These are phyloP conservation scores for Ogataea philodendri DNA, from an alignment of 805 yeast species.

Conservation along the genomic window DNA sequence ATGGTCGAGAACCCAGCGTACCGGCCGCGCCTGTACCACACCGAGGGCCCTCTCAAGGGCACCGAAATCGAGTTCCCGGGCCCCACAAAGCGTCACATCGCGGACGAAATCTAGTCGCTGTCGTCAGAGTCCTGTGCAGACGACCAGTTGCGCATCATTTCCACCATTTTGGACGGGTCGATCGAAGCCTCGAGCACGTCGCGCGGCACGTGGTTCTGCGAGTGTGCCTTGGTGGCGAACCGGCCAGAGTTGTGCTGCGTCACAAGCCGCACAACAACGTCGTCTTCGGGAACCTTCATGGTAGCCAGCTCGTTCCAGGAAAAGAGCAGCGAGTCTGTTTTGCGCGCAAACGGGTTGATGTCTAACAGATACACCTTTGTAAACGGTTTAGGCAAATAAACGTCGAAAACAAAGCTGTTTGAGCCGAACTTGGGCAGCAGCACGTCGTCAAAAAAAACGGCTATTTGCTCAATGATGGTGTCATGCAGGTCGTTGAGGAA, in stretches of 20 bases:
- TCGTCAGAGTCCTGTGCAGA: constrained; percentile 19
- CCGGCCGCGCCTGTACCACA: constrained; percentile 46
- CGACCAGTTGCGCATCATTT: constrained; percentile 60
- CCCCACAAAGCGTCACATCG: constrained; percentile 22
- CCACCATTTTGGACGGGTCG: constrained; percentile 67
- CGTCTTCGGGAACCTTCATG: constrained; percentile 33
- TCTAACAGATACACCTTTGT: constrained; percentile 69
- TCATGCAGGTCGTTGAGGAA: constrained; percentile 56
- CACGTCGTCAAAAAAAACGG: constrained; percentile 51
- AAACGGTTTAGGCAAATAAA: constrained; percentile 77
- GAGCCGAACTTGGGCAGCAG: constrained; percentile 52
- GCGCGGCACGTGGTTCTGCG: constrained; percentile 87
- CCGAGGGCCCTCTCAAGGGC: constrained; percentile 44
- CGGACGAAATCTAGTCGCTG: constrained; percentile 5
- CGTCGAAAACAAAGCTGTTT: constrained; percentile 66
- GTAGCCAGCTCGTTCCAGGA: constrained; percentile 77
- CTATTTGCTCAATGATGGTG: constrained; percentile 47
- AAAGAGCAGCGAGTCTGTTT: constrained; percentile 74
- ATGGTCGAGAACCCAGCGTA: constrained; percentile 45
- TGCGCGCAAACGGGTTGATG: constrained; percentile 78
- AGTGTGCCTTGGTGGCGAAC: constrained; percentile 77
- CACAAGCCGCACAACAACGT: constrained; percentile 61
- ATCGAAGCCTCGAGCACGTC: constrained; percentile 85
- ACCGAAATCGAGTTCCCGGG: constrained; percentile 42
- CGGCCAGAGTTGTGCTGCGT: constrained; percentile 67